phyloP scores from a whole-genome alignment of 1,139 yeast genomes.

The Sugiyamaella japonica region DNA sequence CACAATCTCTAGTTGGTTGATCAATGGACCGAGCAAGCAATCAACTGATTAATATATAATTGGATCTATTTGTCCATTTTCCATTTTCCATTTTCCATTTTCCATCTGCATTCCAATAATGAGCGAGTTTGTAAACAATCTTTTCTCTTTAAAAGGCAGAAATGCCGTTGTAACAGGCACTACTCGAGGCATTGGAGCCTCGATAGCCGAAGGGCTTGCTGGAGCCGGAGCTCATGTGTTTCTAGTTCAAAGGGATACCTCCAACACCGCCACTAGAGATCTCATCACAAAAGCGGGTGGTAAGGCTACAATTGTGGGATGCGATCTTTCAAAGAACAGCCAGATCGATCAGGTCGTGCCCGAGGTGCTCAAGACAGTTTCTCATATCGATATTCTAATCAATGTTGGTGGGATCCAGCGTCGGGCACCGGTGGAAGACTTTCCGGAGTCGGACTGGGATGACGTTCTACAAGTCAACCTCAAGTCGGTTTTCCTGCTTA shows the following conservation, averaged over 20 bases:
- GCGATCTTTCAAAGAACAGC: conserved; percentile 32
- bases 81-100: neutral
- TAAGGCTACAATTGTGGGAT: conserved; percentile 28
- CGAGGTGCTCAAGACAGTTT: conserved; percentile 36
- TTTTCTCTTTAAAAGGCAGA: conserved; percentile 45
- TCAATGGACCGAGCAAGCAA: no score
- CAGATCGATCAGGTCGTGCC: conserved; percentile 35
- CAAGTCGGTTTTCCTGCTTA: conserved; percentile 47
- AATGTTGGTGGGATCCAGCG: conserved; percentile 54
- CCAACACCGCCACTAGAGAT: conserved; percentile 17
- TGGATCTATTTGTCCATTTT: neutral
- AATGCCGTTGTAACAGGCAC: conserved; percentile 48
- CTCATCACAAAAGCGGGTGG: conserved; percentile 26
- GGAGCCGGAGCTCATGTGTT: conserved; percentile 48
- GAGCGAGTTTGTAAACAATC: conserved; percentile 10
- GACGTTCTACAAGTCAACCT: conserved; percentile 50
- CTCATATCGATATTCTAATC: conserved; percentile 48
- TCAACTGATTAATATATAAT: no score
- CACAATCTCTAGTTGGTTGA: no score
- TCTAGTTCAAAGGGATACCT: conserved; percentile 35
- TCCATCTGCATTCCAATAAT: neutral
- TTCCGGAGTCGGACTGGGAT: conserved; percentile 44
- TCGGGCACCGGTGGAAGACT: conserved; percentile 40
- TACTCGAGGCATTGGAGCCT: conserved; percentile 48
- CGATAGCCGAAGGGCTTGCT: conserved; percentile 46